Evolutionary conservation across 2,329 filamentous ascomycete genomes (phyloP), one percentile per base, ranked within the genome.

Genomic region (Dactylella cylindrospora): DNA sequence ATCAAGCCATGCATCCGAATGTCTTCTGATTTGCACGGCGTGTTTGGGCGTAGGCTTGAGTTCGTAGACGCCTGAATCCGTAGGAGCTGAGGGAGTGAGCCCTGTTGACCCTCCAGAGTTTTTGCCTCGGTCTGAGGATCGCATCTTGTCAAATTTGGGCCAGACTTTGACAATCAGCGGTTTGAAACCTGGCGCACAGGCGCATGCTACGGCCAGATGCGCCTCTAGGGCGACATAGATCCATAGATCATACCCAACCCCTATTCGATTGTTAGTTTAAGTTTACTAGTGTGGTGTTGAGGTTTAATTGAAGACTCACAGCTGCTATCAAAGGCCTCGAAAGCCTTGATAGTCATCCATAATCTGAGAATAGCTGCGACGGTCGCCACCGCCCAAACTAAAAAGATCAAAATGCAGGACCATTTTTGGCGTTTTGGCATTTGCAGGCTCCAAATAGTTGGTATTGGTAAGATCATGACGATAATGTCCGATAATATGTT

Each of bases 111-210:
- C n/a, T n/a, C n/a, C n/a, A n/a, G n/a, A n/a, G n/a, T n/a, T n/a
- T n/a, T n/a, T n/a, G n/a, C n/a, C n/a, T n/a, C n/a, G n/a, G n/a
- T n/a, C n/a, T n/a, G n/a, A n/a, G n/a, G n/a, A n/a, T n/a, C n/a
- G 32, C 20, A 55, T n/a, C 31, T 55, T 55, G 51, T 55, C 51
- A 41, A 55, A 55, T 28, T 55, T 55, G 9, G 51, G 51, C 51
- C 51, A 55, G 9, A 55, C 47, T 22, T 33, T 40, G 15, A 47
- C 41, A 13, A 55, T 26, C n/a, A 55, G 35, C 8, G 51, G 51
- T 9, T 55, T 55, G 33, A 55, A 46, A 6, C 51, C 51, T n/a
- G 51, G 51, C 3, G 51, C 51, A 22, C 40, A 55, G 9, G 51
- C 51, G 40, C 51, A 55, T 6, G 47, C 51, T 2, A 55, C 51